phyloP scores from a whole-genome alignment of 2,329 filamentous ascomycete species.

The Ilyonectria mors-panacis region DNA sequence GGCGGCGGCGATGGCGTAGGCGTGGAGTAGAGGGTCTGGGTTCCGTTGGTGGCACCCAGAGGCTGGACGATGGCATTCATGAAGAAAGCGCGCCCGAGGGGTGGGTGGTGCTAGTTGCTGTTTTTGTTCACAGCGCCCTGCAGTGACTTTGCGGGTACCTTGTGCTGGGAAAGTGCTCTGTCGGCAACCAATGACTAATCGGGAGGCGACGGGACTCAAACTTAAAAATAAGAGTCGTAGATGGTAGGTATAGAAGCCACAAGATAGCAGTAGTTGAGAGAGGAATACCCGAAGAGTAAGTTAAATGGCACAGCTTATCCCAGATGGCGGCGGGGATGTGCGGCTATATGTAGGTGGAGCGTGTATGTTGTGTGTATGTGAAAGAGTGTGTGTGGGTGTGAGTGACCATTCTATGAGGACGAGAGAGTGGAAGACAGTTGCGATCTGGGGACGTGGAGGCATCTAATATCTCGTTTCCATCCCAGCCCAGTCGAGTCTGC shows the following conservation, averaged over 20 bases:
- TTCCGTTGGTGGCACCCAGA: conserved; percentile 25
- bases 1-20: conserved; percentile 33
- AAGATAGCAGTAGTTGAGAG: background rate
- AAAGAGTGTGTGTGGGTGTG: conserved; percentile 8
- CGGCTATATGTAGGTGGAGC: background rate
- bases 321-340: background rate
- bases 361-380: background rate
- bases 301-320: background rate
- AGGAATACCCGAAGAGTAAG: background rate
- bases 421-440: conserved; percentile 13
- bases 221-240: background rate
- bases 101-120: conserved; percentile 19
- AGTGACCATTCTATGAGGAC: conserved; percentile 15
- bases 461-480: conserved; percentile 29
- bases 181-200: conserved; percentile 4
- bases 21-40: conserved; percentile 29
- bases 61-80: conserved; percentile 33
- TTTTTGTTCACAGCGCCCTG: conserved; percentile 16
- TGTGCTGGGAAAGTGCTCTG: background rate
- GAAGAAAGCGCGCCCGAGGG: conserved; percentile 14
- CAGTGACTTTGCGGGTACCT: conserved; percentile 10
- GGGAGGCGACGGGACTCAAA: background rate
- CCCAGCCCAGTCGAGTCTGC: conserved; percentile 6
- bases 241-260: background rate
- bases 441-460: conserved; percentile 27